A percentile compares a stretch with the other conserved stretches of the same genome.
Evolutionary conservation across 1,139 yeast genomes (phyloP).

Genomic region (Waltiozyma sp.): DNA sequence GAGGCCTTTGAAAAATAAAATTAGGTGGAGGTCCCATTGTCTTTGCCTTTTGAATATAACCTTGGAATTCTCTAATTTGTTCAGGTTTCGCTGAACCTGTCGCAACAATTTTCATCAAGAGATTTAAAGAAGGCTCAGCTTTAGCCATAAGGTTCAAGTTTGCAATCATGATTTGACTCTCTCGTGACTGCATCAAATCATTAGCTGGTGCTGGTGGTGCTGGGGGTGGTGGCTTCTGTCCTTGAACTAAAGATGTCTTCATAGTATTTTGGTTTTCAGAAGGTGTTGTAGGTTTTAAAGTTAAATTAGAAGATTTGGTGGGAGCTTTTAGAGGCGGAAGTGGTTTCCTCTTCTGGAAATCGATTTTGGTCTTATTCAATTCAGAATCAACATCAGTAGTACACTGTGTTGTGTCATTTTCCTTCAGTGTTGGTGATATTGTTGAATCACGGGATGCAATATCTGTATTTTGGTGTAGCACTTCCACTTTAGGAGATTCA

Average conservation of each 20-base stretch:
- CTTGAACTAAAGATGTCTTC: neutral
- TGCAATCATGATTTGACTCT: conserved; percentile 69
- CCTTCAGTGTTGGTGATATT: too few relatives aligned
- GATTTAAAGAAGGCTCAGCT: conserved; percentile 51
- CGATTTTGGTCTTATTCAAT: neutral
- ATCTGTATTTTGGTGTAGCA: neutral
- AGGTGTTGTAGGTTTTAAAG: neutral
- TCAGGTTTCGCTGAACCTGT: conserved; percentile 62
- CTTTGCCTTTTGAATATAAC: conserved; percentile 65
- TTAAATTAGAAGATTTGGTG: neutral
- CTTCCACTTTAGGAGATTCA: neutral
- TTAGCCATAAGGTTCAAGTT: conserved; percentile 77
- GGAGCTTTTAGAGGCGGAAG: conserved; percentile 9
- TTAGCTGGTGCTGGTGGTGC: conserved; percentile 22
- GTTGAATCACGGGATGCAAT: too few relatives aligned
- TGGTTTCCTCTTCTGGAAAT: conserved; percentile 2
- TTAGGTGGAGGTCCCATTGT: conserved; percentile 51
- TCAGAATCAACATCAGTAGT: too few relatives aligned
- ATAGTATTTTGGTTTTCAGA: neutral
- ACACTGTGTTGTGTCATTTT: too few relatives aligned
- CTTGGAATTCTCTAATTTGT: conserved; percentile 68
- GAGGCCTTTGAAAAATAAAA: conserved; percentile 6
- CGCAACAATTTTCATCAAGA: conserved; percentile 76
- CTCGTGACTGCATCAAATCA: conserved; percentile 45
- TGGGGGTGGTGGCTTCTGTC: conserved; percentile 3